Conservation (phyloP, 169 alveolate species). For the Cyclospora cayetanensis region DNA sequence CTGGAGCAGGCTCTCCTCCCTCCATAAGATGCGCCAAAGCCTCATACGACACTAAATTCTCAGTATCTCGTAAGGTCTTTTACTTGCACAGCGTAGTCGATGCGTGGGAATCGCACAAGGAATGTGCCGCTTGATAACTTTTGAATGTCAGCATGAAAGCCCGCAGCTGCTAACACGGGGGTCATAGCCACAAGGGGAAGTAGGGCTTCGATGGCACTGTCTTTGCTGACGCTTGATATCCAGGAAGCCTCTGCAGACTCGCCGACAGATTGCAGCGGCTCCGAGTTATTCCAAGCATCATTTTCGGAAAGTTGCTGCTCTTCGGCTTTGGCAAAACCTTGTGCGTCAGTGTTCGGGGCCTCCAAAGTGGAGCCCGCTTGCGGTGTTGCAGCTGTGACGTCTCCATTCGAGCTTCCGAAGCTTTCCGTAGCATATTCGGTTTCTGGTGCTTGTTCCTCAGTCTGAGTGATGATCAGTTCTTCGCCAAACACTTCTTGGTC, state of each 20-base stretch:
- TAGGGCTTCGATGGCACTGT: conserved; percentile 30
- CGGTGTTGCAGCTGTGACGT: not conserved
- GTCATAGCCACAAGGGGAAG: conserved; percentile 47
- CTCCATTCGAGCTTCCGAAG: not conserved
- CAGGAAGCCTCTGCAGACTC: conserved; percentile 56
- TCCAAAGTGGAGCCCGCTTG: not conserved
- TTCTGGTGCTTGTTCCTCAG: conserved; percentile 8
- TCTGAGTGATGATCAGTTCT: conserved; percentile 18
- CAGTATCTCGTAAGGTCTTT: conserved; percentile 50
- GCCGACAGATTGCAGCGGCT: conserved; percentile 55
- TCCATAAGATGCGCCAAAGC: too few relatives aligned
- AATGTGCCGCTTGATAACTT: conserved; percentile 4
- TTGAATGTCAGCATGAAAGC: conserved; percentile 46
- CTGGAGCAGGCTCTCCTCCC: too few relatives aligned
- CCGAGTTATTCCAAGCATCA: conserved; percentile 34
- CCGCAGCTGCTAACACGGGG: conserved; percentile 46
- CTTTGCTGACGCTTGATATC: conserved; percentile 50
- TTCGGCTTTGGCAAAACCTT: not conserved
- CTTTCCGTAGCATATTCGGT: conserved; percentile 28
- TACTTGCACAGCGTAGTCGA: conserved; percentile 52
- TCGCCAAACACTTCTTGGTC: conserved; percentile 3
- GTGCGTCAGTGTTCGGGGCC: not conserved
- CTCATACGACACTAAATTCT: too few relatives aligned
- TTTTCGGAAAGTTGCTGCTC: conserved; percentile 35
- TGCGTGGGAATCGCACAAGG: conserved; percentile 57